Evolutionary conservation across 208 protist genomes (phyloP), one percentile per base, ranked within the genome.

Genomic region (Lotmaria passim): DNA sequence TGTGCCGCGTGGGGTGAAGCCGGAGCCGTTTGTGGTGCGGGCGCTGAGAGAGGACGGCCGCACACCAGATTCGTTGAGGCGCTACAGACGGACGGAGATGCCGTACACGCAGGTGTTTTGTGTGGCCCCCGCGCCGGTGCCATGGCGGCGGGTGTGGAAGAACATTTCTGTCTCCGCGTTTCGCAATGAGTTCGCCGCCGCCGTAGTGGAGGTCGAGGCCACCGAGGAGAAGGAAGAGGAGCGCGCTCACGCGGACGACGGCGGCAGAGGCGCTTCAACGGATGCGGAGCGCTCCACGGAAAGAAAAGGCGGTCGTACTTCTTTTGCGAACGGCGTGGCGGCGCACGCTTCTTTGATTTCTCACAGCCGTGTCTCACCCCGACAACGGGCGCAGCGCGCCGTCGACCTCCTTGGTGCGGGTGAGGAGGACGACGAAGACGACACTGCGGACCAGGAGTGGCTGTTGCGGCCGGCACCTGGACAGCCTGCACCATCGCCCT

Each of bases 81-180:
- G 65, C 30, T 69, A 69, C 52, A 33, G 30, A 0, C 46, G 53
- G 7, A 48, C 34, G 7, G 55, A 51, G n/a, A 39, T 46, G n/a
- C 59, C 53, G 17, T 59, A 41, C 43, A 68, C 72, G 44, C 69
- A 81, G 36, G 51, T 81, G 47, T 61, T 81, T 31, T 73, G 59
- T 48, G 57, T 68, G 19, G 62, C 76, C 0, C 76, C 48, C 3
- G 50, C 71, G 21, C 76, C 76, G 3, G 48, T 68, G 26, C 76
- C 76, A 30, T 81, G 76, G 76, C 69, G 76, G 36, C 56, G 59
- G 17, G 38, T 77, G 24, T 69, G 53, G 24, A 52, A 55, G 8
- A 70, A 55, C 53, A 61, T 77, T 28, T 71, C 63, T 7, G 34
- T 77, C 17, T 71, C 62, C 3, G 41, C 71, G 6, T 50, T 51